These are phyloP conservation scores for Candida schatavii DNA, from an alignment of 805 yeast genomes.

Conservation along the genomic window DNA sequence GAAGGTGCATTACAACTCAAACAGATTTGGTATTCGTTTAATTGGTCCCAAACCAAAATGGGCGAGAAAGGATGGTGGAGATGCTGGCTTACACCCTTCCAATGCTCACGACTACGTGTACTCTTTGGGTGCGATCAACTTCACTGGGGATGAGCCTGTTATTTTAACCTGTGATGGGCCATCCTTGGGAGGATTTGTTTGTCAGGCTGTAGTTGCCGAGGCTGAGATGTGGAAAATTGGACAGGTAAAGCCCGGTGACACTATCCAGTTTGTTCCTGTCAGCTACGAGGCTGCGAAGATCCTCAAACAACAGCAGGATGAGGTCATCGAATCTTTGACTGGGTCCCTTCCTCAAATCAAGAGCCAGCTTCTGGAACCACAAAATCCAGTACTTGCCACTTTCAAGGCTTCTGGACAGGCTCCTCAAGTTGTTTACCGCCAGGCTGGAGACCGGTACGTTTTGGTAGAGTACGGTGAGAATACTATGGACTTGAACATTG, in stretches of 20 bases:
- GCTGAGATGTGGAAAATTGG: constrained; percentile 99
- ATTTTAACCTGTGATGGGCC: constrained; percentile 97
- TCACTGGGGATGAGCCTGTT: constrained; percentile 98
- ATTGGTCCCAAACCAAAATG: constrained; percentile 95
- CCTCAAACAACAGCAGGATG: constrained; percentile 62
- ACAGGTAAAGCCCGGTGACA: constrained; percentile 94
- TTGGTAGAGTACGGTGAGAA: constrained; percentile 92
- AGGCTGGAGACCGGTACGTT: constrained; percentile 94
- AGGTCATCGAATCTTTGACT: constrained; percentile 41
- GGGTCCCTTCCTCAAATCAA: constrained; percentile 38
- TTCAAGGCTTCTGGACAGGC: constrained; percentile 46
- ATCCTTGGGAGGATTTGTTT: constrained; percentile 94
- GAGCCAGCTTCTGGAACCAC: constrained; percentile 33
- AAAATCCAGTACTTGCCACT: constrained; percentile 67
- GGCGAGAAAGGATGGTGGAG: constrained; percentile 97
- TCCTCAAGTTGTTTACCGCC: constrained; percentile 83
- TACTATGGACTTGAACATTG: constrained; percentile 75
- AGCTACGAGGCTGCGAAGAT: constrained; percentile 63
- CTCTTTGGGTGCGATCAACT: constrained; percentile 93
- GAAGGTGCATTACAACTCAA: constrained; percentile 97
- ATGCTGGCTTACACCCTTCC: constrained; percentile 98
- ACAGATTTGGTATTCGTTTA: constrained; percentile 92
- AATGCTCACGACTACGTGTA: constrained; percentile 97
- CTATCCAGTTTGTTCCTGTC: constrained; percentile 76
- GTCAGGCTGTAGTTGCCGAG: constrained; percentile 89